These are phyloP conservation scores for Trifolium pratense DNA, from an alignment of 306 rosid genomes.

Conservation along the genomic window DNA sequence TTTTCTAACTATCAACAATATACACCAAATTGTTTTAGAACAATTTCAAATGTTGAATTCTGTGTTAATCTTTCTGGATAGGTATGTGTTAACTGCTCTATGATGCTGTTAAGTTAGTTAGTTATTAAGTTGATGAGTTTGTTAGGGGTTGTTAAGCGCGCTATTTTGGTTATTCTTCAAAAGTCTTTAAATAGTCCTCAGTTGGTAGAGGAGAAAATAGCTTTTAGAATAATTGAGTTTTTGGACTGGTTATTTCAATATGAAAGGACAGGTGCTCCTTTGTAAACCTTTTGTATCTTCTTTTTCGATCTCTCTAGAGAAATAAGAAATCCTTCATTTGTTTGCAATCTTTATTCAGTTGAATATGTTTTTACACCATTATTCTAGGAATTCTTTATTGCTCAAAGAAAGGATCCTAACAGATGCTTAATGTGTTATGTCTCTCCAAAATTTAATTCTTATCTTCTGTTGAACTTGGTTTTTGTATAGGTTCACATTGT, in stretches of 20 bases:
- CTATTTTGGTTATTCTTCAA: slow-evolving; percentile 1
- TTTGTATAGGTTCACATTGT: slow-evolving; percentile 92
- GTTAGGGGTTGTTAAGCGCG: neutral
- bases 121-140: neutral
- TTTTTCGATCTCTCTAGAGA: neutral
- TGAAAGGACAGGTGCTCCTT: neutral
- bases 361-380: neutral
- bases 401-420: neutral
- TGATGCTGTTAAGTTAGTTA: slow-evolving; percentile 24
- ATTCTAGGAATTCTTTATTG: neutral
- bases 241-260: slow-evolving; percentile 2
- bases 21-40: neutral
- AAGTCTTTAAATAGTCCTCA: slow-evolving; percentile 1
- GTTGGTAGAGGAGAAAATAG: neutral
- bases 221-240: slow-evolving; percentile 1
- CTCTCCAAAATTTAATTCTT: slow-evolving; percentile 11
- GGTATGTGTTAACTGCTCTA: slow-evolving; percentile 25
- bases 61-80: slow-evolving; percentile 9
- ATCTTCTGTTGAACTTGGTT: slow-evolving; percentile 24
- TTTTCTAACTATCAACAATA: slow-evolving; percentile 6
- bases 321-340: neutral
- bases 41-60: slow-evolving; percentile 24
- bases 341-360: slow-evolving; percentile 4
- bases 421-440: slow-evolving; percentile 23
- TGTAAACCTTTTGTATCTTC: neutral